phyloP scores from a whole-genome alignment of 169 alveolate species.

The Babesia ovata region DNA sequence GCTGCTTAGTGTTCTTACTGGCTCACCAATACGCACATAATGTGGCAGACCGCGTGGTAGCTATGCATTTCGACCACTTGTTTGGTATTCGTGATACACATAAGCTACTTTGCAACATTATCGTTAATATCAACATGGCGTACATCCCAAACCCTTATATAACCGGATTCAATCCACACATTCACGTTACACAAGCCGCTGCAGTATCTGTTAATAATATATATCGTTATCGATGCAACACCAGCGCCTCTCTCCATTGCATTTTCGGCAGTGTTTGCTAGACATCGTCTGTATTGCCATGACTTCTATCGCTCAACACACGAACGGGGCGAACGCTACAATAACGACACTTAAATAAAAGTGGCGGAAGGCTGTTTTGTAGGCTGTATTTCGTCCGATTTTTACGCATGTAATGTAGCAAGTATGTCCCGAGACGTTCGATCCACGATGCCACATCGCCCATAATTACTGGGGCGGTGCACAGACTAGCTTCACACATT shows the following conservation, averaged over 20 bases:
- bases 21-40: background rate
- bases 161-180: too few relatives aligned
- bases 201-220: too few relatives aligned
- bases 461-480: background rate
- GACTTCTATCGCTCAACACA: too few relatives aligned
- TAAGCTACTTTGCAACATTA: background rate
- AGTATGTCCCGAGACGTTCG: background rate
- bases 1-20: background rate
- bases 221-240: too few relatives aligned
- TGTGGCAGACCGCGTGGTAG: background rate
- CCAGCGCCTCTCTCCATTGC: too few relatives aligned
- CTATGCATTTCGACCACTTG: background rate
- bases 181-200: too few relatives aligned
- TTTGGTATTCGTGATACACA: background rate
- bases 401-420: background rate
- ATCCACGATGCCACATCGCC: slow-evolving; percentile 6
- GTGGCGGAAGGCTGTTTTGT: background rate
- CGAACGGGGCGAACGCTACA: background rate
- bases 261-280: too few relatives aligned
- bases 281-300: too few relatives aligned
- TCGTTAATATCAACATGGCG: background rate
- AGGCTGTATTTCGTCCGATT: background rate
- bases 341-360: background rate
- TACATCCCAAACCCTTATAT: too few relatives aligned
- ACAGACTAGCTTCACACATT: background rate